Evolutionary conservation across 441 rosid species (phyloP).

Genomic region (Euphorbia schlechtendalii): DNA sequence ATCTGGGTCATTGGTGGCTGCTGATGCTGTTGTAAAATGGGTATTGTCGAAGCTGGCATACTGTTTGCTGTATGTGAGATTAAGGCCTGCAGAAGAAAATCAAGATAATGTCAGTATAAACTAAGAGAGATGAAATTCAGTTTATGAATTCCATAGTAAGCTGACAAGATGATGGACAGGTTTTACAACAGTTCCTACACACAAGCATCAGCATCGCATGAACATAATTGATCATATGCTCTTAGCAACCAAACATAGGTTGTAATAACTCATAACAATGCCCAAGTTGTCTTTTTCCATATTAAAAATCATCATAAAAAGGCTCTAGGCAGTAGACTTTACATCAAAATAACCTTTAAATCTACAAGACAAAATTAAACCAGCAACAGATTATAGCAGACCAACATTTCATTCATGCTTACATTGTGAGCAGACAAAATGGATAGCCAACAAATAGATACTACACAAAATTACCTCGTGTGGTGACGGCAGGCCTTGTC

Average conservation of each 20-base stretch:
- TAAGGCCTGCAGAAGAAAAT: conserved; percentile 34
- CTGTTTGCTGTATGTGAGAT: conserved; percentile 37
- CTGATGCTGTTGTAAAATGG: conserved; percentile 70
- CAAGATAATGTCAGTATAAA: conserved; percentile 1
- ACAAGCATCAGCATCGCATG: background rate
- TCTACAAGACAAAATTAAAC: background rate
- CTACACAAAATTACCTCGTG: conserved; percentile 53
- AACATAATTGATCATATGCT: background rate
- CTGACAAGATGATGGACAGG: background rate
- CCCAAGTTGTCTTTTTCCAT: background rate
- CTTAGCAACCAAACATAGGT: background rate
- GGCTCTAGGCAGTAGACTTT: background rate
- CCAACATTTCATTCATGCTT: background rate
- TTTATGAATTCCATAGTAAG: background rate
- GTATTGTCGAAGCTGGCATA: conserved; percentile 47
- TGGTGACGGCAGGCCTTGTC: conserved; percentile 57
- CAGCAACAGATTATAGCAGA: background rate
- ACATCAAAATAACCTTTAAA: background rate
- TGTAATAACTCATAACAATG: background rate
- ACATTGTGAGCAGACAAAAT: background rate
- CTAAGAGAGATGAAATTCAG: background rate
- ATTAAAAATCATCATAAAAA: background rate
- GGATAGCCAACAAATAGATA: background rate
- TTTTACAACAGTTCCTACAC: background rate
- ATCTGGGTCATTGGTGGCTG: conserved; percentile 67